A percentile compares a stretch with the other conserved stretches of the same genome.
These are phyloP conservation scores for Starmerella stigmatis DNA, from an alignment of 805 yeast species.

Conservation along the genomic window DNA sequence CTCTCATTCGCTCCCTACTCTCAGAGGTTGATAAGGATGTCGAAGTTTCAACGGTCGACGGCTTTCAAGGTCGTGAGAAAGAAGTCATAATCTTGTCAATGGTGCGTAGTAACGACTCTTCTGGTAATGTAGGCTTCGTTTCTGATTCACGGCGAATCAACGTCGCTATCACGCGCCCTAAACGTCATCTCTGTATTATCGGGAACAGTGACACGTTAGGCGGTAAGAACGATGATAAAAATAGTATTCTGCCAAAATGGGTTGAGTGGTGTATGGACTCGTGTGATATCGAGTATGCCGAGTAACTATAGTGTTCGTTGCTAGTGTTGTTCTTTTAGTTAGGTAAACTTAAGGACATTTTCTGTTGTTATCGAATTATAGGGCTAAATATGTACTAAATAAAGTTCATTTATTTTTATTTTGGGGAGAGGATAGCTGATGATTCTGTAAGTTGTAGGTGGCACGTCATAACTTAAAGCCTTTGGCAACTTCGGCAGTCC, in stretches of 20 bases:
- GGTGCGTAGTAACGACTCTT: slow-evolving; percentile 62
- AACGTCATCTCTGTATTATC: slow-evolving; percentile 69
- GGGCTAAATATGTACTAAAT: no score
- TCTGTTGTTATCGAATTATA: no score
- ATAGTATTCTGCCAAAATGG: slow-evolving; percentile 44
- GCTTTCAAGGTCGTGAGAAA: slow-evolving; percentile 94
- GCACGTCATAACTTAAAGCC: slow-evolving; percentile 10
- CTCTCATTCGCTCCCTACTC: slow-evolving; percentile 42
- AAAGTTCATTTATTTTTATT: background rate
- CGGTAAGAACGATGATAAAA: slow-evolving; percentile 21
- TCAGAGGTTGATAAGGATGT: slow-evolving; percentile 29
- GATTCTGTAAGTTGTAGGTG: no score
- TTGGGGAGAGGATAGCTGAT: no score
- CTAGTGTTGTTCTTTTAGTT: no score
- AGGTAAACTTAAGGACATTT: no score
- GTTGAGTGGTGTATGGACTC: slow-evolving; percentile 55
- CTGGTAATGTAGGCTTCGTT: slow-evolving; percentile 65
- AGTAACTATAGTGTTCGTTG: no score
- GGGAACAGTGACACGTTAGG: slow-evolving; percentile 65
- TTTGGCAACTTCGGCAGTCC: slow-evolving; percentile 25
- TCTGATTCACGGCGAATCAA: slow-evolving; percentile 70
- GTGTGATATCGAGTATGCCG: slow-evolving; percentile 60
- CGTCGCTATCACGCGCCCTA: slow-evolving; percentile 88
- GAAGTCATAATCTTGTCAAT: slow-evolving; percentile 70
- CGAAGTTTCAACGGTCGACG: slow-evolving; percentile 87